Evolutionary conservation across 2,329 filamentous ascomycete species (phyloP).

Genomic region (Plenodomus tracheiphilus): DNA sequence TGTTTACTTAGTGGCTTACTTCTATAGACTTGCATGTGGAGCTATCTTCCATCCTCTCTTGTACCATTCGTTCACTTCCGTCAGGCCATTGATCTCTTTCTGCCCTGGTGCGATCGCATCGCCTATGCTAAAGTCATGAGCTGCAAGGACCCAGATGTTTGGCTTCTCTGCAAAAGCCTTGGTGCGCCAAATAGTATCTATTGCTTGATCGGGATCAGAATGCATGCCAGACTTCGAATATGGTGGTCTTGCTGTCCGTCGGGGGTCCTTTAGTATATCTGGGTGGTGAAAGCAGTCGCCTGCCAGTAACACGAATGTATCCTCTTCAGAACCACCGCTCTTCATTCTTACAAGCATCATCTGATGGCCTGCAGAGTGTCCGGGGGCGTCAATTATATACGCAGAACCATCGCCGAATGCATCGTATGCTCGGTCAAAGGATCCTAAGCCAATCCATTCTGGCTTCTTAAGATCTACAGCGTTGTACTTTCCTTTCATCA

Average conservation of each 20-base stretch:
- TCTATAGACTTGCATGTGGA: slow-evolving; percentile 6
- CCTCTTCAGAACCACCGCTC: slow-evolving; percentile 4
- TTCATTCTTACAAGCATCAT: slow-evolving; percentile 42
- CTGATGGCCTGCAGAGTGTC: slow-evolving; percentile 57
- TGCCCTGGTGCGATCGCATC: slow-evolving; percentile 21
- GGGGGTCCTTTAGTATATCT: slow-evolving; percentile 29
- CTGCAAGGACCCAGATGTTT: slow-evolving; percentile 37
- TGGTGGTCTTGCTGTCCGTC: slow-evolving; percentile 32
- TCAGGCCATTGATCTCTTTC: slow-evolving; percentile 29
- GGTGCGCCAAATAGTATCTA: slow-evolving; percentile 32
- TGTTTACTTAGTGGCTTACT: too few species aligned
- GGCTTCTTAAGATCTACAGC: slow-evolving; percentile 29
- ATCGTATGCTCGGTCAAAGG: slow-evolving; percentile 53
- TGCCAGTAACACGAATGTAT: slow-evolving; percentile 35
- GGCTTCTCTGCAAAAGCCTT: slow-evolving; percentile 23
- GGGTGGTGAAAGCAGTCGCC: slow-evolving; percentile 41
- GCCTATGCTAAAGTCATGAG: slow-evolving; percentile 36
- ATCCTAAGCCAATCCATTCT: slow-evolving; percentile 43
- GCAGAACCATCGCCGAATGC: slow-evolving; percentile 54
- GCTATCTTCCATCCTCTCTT: slow-evolving; percentile 30
- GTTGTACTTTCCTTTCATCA: slow-evolving; percentile 31
- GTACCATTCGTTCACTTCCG: slow-evolving; percentile 29
- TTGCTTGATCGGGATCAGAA: slow-evolving; percentile 28
- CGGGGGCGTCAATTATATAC: slow-evolving; percentile 56
- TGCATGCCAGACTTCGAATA: slow-evolving; percentile 35